A percentile compares a stretch with the other conserved stretches of the same genome.
These are phyloP conservation scores for Hypoxylon trugodes DNA, from an alignment of 495 filamentous ascomycete genomes.

Conservation along the genomic window DNA sequence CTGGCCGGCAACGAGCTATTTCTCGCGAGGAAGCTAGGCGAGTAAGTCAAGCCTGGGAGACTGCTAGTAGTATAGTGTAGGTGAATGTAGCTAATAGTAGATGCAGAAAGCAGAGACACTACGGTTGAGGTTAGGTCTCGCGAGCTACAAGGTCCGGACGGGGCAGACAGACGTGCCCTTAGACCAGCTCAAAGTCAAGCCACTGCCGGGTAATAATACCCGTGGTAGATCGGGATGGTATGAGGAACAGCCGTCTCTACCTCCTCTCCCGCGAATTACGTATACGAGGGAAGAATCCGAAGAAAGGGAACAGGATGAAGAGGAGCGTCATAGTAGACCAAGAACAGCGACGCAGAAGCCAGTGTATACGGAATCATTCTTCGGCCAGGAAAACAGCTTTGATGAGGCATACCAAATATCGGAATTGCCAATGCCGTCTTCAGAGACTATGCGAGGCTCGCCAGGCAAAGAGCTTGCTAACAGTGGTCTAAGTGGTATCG, in stretches of 20 bases:
- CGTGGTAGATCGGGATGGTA: neutral
- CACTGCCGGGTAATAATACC: constrained; percentile 5
- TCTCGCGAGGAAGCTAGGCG: constrained; percentile 54
- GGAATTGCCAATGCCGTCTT: too few species aligned
- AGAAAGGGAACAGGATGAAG: constrained; percentile 31
- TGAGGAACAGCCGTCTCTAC: neutral
- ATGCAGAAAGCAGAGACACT: constrained; percentile 59
- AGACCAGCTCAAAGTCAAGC: constrained; percentile 47
- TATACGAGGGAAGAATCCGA: neutral
- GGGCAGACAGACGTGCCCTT: constrained; percentile 60
- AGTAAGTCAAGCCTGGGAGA: constrained; percentile 38
- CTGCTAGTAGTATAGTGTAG: neutral
- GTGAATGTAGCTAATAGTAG: neutral
- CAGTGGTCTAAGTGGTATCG: too few species aligned
- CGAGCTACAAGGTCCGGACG: constrained; percentile 62
- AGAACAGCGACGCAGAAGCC: constrained; percentile 23
- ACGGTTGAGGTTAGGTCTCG: constrained; percentile 59
- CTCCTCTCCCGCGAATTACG: constrained; percentile 6
- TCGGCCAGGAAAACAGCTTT: neutral
- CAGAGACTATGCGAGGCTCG: too few species aligned
- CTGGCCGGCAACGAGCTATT: constrained; percentile 31
- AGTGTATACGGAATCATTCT: neutral
- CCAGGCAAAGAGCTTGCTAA: too few species aligned
- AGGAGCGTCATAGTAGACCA: constrained; percentile 16
- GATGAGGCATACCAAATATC: too few species aligned